Percentiles rank a stretch among this genome's conserved stretches.
These are phyloP conservation scores for Leucocoprinus sp. DNA, from an alignment of 768 basidiomycete genomes.

Conservation along the genomic window DNA sequence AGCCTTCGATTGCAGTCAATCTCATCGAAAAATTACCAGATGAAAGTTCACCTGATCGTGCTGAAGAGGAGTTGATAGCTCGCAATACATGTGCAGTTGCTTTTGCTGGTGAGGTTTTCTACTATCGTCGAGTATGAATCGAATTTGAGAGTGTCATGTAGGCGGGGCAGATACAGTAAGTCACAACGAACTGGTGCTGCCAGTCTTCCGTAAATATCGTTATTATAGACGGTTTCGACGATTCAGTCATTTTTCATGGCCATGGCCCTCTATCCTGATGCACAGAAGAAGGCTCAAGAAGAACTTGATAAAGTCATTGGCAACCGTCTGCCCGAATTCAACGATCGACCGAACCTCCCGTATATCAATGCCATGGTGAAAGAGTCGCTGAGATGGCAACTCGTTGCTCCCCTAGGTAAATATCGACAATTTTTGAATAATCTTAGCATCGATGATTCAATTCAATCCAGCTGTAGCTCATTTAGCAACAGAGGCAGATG, in stretches of 20 bases:
- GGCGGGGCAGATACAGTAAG: background rate
- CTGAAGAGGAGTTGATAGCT: slow-evolving; percentile 4
- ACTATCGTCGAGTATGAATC: background rate
- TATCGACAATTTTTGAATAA: background rate
- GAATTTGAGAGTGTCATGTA: background rate
- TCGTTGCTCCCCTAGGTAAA: slow-evolving; percentile 12
- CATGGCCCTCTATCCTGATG: slow-evolving; percentile 9
- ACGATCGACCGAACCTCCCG: slow-evolving; percentile 21
- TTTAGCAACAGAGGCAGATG: slow-evolving; percentile 5
- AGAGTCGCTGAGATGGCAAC: slow-evolving; percentile 21
- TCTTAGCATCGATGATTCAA: background rate
- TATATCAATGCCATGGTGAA: slow-evolving; percentile 30
- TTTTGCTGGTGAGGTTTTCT: slow-evolving; percentile 5
- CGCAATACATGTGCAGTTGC: slow-evolving; percentile 3
- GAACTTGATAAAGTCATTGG: slow-evolving; percentile 21
- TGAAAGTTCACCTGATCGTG: background rate
- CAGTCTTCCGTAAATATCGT: background rate
- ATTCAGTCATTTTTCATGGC: slow-evolving; percentile 6
- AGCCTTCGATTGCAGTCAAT: slow-evolving; percentile 2
- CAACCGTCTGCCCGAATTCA: slow-evolving; percentile 26
- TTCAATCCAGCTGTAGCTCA: slow-evolving; percentile 2
- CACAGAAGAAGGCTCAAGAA: slow-evolving; percentile 11
- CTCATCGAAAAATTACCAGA: slow-evolving; percentile 7
- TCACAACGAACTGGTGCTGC: background rate
- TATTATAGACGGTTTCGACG: slow-evolving; percentile 3